Evolutionary conservation across 495 filamentous ascomycete genomes (phyloP).

Genomic region (Penicillium ochrochloron): DNA sequence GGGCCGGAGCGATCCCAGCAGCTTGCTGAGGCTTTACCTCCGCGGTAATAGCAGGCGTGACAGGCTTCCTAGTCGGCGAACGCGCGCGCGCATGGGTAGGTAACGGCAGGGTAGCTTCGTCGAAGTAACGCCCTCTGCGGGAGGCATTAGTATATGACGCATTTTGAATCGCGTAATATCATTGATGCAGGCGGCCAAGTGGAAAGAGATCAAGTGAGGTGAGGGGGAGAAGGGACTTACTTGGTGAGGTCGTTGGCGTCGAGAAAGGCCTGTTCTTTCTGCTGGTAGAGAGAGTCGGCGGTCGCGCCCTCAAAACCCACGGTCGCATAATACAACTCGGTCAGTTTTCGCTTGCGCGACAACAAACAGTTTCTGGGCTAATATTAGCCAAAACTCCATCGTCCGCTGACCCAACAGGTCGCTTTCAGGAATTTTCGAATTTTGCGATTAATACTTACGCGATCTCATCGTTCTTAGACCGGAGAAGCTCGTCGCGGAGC

Average conservation of each 20-base stretch:
- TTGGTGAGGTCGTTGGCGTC: conserved; percentile 73
- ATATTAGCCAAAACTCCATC: conserved; percentile 44
- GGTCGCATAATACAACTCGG: conserved; percentile 71
- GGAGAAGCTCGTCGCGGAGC: conserved; percentile 61
- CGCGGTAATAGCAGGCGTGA: conserved; percentile 26
- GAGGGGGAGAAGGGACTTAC: conserved; percentile 57
- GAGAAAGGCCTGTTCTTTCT: conserved; percentile 65
- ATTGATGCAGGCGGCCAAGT: conserved; percentile 15
- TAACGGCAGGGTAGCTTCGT: conserved; percentile 70
- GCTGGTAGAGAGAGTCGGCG: conserved; percentile 59
- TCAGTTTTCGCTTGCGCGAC: conserved; percentile 83
- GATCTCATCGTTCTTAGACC: conserved; percentile 66
- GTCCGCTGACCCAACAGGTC: conserved; percentile 19
- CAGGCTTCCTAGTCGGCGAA: conserved; percentile 34
- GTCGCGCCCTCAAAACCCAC: conserved; percentile 53
- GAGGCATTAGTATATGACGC: conserved; percentile 38
- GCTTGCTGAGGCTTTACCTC: conserved; percentile 24
- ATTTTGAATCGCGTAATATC: conserved; percentile 24
- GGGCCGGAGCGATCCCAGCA: conserved; percentile 26
- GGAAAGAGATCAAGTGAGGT: conserved; percentile 11
- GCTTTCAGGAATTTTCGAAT: conserved; percentile 16
- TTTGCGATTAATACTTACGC: conserved; percentile 55
- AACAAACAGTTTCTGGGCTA: conserved; percentile 67
- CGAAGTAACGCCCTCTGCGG: conserved; percentile 70
- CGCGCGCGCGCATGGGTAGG: conserved; percentile 48